Evolutionary conservation across 352 stramenopile species (phyloP).

Genomic region (Elongisporangium anandrum): DNA sequence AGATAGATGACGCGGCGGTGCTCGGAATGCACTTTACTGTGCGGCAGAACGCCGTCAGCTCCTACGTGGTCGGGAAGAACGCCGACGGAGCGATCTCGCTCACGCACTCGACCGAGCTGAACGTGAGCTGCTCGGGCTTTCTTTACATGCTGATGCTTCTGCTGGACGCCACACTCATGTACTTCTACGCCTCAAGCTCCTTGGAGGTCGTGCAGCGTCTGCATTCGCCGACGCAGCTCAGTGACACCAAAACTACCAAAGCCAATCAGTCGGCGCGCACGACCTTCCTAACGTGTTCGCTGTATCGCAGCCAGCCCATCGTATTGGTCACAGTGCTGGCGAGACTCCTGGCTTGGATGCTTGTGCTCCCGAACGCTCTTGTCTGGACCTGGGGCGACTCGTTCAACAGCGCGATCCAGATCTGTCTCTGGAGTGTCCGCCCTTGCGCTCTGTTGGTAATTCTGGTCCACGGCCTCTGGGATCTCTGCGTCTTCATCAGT

Average conservation of each 20-base stretch:
- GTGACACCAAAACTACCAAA: constrained; percentile 7
- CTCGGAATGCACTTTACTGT: constrained; percentile 30
- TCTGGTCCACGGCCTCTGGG: constrained; percentile 22
- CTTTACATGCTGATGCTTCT: constrained; percentile 43
- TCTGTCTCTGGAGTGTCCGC: constrained; percentile 28
- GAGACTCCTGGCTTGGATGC: constrained; percentile 46
- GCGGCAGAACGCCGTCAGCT: constrained; percentile 22
- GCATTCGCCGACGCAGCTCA: constrained; percentile 9
- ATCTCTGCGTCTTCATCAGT: constrained; percentile 20
- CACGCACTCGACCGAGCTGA: constrained; percentile 26
- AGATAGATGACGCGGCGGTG: constrained; percentile 13
- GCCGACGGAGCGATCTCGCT: constrained; percentile 9
- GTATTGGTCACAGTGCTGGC: constrained; percentile 21
- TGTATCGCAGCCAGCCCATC: constrained; percentile 36
- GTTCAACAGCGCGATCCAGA: constrained; percentile 21
- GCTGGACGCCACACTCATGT: constrained; percentile 23
- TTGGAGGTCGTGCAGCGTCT: constrained; percentile 20
- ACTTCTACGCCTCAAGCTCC: constrained; percentile 23
- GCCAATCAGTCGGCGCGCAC: constrained; percentile 4
- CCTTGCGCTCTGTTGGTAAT: constrained; percentile 32
- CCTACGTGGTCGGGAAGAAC: constrained; percentile 9
- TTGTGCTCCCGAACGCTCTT: constrained; percentile 47
- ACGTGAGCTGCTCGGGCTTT: constrained; percentile 35
- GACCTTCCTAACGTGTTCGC: constrained; percentile 29
- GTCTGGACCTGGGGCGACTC: constrained; percentile 37